Percentiles rank a stretch among this genome's conserved stretches.
Evolutionary conservation across 202 grass and related monocot species (phyloP).

Genomic region (Hordeum pubiflorum): DNA sequence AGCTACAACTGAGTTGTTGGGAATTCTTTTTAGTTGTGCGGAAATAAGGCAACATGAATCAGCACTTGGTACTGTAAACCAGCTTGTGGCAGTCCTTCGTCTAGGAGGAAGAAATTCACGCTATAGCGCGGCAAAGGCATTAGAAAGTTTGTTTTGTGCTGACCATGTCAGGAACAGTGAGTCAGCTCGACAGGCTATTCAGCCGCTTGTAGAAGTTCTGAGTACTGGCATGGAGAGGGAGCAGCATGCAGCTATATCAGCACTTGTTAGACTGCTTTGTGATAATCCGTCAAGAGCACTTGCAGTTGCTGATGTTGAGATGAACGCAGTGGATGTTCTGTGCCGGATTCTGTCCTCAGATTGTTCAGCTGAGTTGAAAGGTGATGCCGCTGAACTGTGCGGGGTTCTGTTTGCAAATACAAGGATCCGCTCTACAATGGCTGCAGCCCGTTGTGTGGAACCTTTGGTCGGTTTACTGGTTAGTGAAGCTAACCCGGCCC

Average conservation of each 20-base stretch:
- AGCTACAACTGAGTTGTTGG: conserved; percentile 89
- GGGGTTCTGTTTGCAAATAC: conserved; percentile 96
- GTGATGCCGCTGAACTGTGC: conserved; percentile 90
- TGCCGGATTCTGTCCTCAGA: conserved; percentile 88
- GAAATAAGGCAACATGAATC: conserved; percentile 97
- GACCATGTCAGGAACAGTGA: conserved; percentile 97
- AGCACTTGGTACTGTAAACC: conserved; percentile 84
- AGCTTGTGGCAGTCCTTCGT: conserved; percentile 95
- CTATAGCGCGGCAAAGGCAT: conserved; percentile 93
- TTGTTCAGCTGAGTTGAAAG: conserved; percentile 87
- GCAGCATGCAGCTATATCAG: conserved; percentile 98
- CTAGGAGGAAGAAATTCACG: conserved; percentile 96
- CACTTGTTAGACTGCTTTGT: conserved; percentile 81
- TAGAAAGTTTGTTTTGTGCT: conserved; percentile 93
- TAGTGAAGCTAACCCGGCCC: conserved; percentile 77
- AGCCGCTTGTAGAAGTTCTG: conserved; percentile 97
- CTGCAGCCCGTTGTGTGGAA: conserved; percentile 90
- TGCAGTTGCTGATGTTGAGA: conserved; percentile 97
- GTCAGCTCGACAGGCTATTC: conserved; percentile 82
- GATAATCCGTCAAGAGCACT: conserved; percentile 97
- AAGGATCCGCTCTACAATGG: conserved; percentile 93
- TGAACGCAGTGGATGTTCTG: conserved; percentile 97
- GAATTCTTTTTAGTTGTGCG: conserved; percentile 70
- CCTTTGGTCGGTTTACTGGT: conserved; percentile 85
- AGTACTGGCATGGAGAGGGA: conserved; percentile 97